Conservation (phyloP, 495 filamentous ascomycete genomes). For the Mytilinidion resinicola region DNA sequence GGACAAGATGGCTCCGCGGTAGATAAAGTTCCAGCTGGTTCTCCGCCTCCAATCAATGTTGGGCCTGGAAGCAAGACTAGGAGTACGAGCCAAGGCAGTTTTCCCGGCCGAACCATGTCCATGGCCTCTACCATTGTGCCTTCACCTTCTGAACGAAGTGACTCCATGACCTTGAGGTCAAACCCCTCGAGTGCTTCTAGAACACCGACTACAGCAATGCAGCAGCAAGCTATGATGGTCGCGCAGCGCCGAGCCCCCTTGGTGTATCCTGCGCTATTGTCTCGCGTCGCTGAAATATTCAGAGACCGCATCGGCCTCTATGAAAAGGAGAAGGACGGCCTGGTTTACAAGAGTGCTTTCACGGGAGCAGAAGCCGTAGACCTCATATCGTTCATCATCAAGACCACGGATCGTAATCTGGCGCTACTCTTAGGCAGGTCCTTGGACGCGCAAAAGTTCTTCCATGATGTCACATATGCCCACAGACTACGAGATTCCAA, state of each 20-base stretch:
- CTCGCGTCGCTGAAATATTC: slow-evolving; percentile 84
- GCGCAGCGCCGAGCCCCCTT: slow-evolving; percentile 60
- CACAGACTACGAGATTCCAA: slow-evolving; percentile 87
- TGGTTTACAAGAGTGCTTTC: slow-evolving; percentile 96
- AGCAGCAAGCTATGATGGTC: slow-evolving; percentile 42
- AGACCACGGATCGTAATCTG: slow-evolving; percentile 91
- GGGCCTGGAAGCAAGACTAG: slow-evolving; percentile 32
- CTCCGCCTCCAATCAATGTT: slow-evolving; percentile 21
- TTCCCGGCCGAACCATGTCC: slow-evolving; percentile 63
- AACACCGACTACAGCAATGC: slow-evolving; percentile 35
- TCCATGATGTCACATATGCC: slow-evolving; percentile 98
- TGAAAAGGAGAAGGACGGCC: slow-evolving; percentile 90
- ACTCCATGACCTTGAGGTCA: slow-evolving; percentile 32
- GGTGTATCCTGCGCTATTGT: slow-evolving; percentile 89
- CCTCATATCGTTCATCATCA: slow-evolving; percentile 87
- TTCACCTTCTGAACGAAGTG: slow-evolving; percentile 38
- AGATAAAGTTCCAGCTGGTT: slow-evolving; percentile 9
- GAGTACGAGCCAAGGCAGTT: slow-evolving; percentile 34
- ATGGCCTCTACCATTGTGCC: slow-evolving; percentile 73
- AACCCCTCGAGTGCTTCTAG: slow-evolving; percentile 38
- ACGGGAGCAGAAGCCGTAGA: slow-evolving; percentile 93
- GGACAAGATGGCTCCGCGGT: slow-evolving; percentile 16
- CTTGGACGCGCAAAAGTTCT: slow-evolving; percentile 97
- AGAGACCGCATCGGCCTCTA: slow-evolving; percentile 72
- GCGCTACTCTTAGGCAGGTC: slow-evolving; percentile 89